Evolutionary conservation across 1,139 yeast species (phyloP), one percentile per base, ranked within the genome.

Genomic region (Debaryomyces psychrophilus): DNA sequence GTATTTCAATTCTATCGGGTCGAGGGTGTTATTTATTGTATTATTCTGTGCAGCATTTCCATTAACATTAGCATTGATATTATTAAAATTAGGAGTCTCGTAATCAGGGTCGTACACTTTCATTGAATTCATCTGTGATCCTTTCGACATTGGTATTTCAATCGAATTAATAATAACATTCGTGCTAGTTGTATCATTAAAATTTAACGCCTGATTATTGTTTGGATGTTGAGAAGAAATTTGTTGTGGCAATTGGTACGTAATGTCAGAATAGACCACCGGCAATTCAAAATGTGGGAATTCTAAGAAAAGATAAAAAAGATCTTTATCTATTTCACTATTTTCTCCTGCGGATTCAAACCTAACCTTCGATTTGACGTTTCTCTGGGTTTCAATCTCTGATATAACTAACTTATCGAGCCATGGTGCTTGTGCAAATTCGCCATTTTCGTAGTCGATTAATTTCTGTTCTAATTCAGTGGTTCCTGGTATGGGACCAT

Each of bases 1-100:
- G 60, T 87, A 90, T 61, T 93, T 95, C 51, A 83, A 78, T 60
- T 93, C 99, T 15, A 93, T 85, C 0, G 97, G 97, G 57, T 90
- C 95, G 38, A 69, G 56, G 43, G 64, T 60, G 36, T 67, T 52
- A 49, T 54, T 60, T 4, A 42, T 25, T 11, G 38, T 38, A 8
- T 53, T 51, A 46, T 52, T 43, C 25, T 49, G 52, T 15, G 48
- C 49, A 44, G 50, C 53, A 43, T 45, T 52, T 44, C 36, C 55
- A 49, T 15, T 41, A 26, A 44, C 20, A 22, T 36, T 36, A 40
- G 40, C 43, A 20, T 20, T 20, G 14, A 37, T 40, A 22, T 23
- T 38, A 29, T 44, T 39, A 11, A 52, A 28, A 48, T 53, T 53
- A 7, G 49, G 38, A 6, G 50, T 45, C 42, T 62, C 69, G 59